A percentile compares a stretch with the other conserved stretches of the same genome.
phyloP scores from a whole-genome alignment of 2,329 filamentous ascomycete species.

The Lanzia echinophila region DNA sequence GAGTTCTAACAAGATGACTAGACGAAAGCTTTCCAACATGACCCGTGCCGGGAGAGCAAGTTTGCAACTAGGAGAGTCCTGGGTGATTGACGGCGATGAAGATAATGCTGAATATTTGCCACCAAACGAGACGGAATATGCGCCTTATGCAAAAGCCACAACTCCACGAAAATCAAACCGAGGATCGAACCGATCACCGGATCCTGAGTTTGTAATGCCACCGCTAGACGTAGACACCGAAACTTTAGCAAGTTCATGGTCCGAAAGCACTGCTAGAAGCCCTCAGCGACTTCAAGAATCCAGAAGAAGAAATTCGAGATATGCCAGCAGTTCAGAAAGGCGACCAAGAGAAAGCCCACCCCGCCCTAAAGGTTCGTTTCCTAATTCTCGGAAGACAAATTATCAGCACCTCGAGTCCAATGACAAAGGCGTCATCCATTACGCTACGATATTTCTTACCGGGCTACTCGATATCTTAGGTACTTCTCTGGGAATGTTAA shows the following conservation, averaged over 20 bases:
- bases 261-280: constrained; percentile 11
- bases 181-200: constrained; percentile 23
- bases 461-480: constrained; percentile 52
- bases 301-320: constrained; percentile 17
- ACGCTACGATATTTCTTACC: constrained; percentile 22
- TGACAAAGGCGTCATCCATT: constrained; percentile 8
- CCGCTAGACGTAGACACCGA: constrained; percentile 25
- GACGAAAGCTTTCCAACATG: not conserved
- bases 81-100: constrained; percentile 28
- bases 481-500: constrained; percentile 54
- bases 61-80: constrained; percentile 27
- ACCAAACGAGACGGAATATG: constrained; percentile 15
- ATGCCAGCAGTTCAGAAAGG: constrained; percentile 21
- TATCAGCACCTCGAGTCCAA: too few species aligned
- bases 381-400: not conserved
- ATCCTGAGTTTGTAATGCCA: constrained; percentile 31
- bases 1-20: not conserved
- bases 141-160: constrained; percentile 4
- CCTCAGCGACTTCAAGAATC: constrained; percentile 17
- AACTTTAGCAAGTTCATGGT: constrained; percentile 27
- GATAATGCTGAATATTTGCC: constrained; percentile 20
- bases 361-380: not conserved
- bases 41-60: constrained; percentile 20
- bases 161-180: constrained; percentile 19
- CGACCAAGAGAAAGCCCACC: constrained; percentile 1